A percentile compares a stretch with the other conserved stretches of the same genome.
Evolutionary conservation across 805 yeast genomes (phyloP).

Genomic region (Cyberlindnera suaveolens): DNA sequence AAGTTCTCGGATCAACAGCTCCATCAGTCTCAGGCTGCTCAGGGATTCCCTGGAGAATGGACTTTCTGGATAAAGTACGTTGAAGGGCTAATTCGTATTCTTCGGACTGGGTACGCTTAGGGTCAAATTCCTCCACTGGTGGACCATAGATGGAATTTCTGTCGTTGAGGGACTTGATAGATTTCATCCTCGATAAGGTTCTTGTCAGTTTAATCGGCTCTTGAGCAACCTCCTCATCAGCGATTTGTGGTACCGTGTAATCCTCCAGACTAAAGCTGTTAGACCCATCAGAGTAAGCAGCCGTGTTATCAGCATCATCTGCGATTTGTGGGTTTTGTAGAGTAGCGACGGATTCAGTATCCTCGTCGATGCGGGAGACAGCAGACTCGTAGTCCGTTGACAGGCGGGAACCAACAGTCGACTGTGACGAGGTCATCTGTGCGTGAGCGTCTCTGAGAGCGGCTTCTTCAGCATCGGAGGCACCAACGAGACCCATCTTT

Average conservation of each 20-base stretch:
- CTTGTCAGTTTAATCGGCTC: slow-evolving; percentile 5
- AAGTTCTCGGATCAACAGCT: slow-evolving; percentile 31
- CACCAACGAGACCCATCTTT: slow-evolving; percentile 24
- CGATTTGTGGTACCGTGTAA: background rate
- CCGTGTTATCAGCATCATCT: background rate
- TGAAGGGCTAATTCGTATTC: slow-evolving; percentile 19
- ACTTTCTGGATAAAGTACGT: slow-evolving; percentile 22
- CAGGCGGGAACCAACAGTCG: background rate
- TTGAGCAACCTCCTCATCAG: background rate
- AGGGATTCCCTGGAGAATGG: slow-evolving; percentile 7
- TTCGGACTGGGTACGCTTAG: slow-evolving; percentile 11
- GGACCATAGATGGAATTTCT: slow-evolving; percentile 14
- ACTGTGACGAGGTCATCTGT: no score
- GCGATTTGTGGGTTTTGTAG: slow-evolving; percentile 1
- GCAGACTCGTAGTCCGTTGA: slow-evolving; percentile 22
- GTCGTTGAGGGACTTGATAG: slow-evolving; percentile 15
- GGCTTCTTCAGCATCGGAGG: slow-evolving; percentile 16
- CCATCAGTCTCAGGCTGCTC: slow-evolving; percentile 11
- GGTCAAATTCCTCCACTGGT: slow-evolving; percentile 10
- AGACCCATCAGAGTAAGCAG: background rate
- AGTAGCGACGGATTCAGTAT: slow-evolving; percentile 6
- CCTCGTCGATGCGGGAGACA: slow-evolving; percentile 7
- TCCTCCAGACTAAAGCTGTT: background rate
- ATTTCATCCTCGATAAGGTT: slow-evolving; percentile 7
- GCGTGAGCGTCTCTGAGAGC: slow-evolving; percentile 12